Conservation (phyloP, 306 rosid species). For the Lagenaria siceraria region DNA sequence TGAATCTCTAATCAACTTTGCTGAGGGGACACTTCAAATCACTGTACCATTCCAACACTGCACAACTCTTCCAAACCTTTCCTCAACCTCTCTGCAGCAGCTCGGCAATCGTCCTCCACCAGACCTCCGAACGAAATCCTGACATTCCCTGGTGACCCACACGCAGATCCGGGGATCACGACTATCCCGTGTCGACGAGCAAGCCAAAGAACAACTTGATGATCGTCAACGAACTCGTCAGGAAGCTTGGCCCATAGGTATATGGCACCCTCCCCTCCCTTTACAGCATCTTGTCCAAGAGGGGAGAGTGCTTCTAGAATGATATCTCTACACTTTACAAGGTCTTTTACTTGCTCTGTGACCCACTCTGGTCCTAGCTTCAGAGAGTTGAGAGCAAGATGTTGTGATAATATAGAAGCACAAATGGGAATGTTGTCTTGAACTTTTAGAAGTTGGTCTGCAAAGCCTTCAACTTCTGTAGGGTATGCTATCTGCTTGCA, state of each 20-base stretch:
- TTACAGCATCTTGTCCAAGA: slow-evolving; percentile 64
- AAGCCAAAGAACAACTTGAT: slow-evolving; percentile 73
- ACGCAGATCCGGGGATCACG: slow-evolving; percentile 74
- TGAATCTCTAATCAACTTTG: slow-evolving; percentile 7
- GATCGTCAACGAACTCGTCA: slow-evolving; percentile 30
- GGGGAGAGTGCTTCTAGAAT: slow-evolving; percentile 56
- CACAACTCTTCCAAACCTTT: slow-evolving; percentile 67
- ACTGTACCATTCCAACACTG: slow-evolving; percentile 48
- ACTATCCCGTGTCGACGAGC: slow-evolving; percentile 65
- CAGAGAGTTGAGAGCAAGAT: slow-evolving; percentile 74
- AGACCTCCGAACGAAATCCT: slow-evolving; percentile 86
- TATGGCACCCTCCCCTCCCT: slow-evolving; percentile 94
- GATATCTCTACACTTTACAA: slow-evolving; percentile 51
- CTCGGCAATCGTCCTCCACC: slow-evolving; percentile 60
- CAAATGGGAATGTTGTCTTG: slow-evolving; percentile 99
- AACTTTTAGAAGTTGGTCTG: slow-evolving; percentile 74
- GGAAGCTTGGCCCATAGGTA: slow-evolving; percentile 98
- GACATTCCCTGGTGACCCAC: slow-evolving; percentile 65
- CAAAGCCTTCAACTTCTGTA: slow-evolving; percentile 61
- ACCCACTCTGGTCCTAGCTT: slow-evolving; percentile 82
- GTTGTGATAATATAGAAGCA: slow-evolving; percentile 77
- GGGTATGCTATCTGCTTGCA: slow-evolving; percentile 89
- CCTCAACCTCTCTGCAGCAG: slow-evolving; percentile 65
- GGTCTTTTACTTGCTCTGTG: slow-evolving; percentile 43
- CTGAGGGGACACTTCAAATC: not conserved